These are phyloP conservation scores for Dothidotthia symphoricarpi DNA, from an alignment of 2,329 filamentous ascomycete genomes.

Conservation along the genomic window DNA sequence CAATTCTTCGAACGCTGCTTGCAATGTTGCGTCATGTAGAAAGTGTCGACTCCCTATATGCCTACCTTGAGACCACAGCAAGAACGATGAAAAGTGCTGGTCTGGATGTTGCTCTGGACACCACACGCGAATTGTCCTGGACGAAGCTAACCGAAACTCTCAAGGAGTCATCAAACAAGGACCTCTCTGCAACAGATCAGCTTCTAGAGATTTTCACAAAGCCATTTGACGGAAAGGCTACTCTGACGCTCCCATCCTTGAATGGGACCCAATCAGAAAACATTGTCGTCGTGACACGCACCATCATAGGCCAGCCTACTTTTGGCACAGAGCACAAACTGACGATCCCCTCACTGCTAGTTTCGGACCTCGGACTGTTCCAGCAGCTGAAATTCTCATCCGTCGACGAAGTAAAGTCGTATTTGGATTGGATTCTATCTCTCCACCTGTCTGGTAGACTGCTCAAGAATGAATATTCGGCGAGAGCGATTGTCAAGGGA, in stretches of 20 bases:
- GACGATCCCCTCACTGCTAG: conserved; percentile 30
- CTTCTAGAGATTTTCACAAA: conserved; percentile 30
- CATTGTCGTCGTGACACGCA: conserved; percentile 31
- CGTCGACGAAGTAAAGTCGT: conserved; percentile 29
- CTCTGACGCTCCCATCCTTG: conserved; percentile 26
- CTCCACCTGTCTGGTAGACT: conserved; percentile 32
- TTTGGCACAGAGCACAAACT: conserved; percentile 39
- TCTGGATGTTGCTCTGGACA: conserved; percentile 25
- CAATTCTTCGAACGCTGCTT: conserved; percentile 60
- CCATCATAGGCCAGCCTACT: conserved; percentile 33
- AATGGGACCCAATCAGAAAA: conserved; percentile 19
- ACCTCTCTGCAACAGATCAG: conserved; percentile 33
- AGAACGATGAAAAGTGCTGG: conserved; percentile 30
- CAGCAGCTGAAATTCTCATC: conserved; percentile 31
- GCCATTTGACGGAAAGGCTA: conserved; percentile 31
- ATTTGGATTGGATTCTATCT: conserved; percentile 36
- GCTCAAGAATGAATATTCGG: conserved; percentile 24
- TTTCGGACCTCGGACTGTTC: conserved; percentile 28
- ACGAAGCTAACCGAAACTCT: conserved; percentile 29
- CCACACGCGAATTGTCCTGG: conserved; percentile 30
- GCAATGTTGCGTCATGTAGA: conserved; percentile 53
- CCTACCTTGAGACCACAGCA: conserved; percentile 27
- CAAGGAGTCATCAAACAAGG: conserved; percentile 23
- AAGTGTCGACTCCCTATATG: conserved; percentile 38
- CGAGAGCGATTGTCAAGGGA: conserved; percentile 17